phyloP scores from a whole-genome alignment of 768 basidiomycete genomes.

The Tricholoma flavovirens region DNA sequence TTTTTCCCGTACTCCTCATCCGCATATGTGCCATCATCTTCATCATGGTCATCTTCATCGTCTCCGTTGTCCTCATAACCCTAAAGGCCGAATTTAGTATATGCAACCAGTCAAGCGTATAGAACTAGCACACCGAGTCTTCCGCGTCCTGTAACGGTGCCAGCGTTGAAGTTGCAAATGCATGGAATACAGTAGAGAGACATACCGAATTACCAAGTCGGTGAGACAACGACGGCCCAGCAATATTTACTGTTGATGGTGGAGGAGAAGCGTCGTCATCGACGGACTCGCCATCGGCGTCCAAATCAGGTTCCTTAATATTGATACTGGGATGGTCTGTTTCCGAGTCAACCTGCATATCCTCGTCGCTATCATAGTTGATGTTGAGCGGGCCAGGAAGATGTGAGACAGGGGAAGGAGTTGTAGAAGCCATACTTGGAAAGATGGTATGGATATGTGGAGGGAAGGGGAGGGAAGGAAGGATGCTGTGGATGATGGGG shows the following conservation, averaged over 20 bases:
- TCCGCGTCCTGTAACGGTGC: constrained; percentile 38
- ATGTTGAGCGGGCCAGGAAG: constrained; percentile 43
- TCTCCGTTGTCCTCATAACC: constrained; percentile 55
- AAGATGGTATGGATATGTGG: not conserved
- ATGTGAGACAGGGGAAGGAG: constrained; percentile 27
- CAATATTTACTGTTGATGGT: constrained; percentile 30
- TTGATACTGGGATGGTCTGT: constrained; percentile 33
- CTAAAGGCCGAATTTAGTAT: constrained; percentile 23
- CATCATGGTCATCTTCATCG: constrained; percentile 49
- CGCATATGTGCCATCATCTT: constrained; percentile 73
- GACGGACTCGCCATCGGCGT: constrained; percentile 58
- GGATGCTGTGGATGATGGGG: constrained; percentile 30
- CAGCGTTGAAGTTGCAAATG: constrained; percentile 12
- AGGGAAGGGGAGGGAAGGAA: constrained; percentile 19
- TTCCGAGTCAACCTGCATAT: constrained; percentile 72
- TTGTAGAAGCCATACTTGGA: constrained; percentile 21
- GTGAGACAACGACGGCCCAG: constrained; percentile 31
- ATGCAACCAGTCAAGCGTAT: constrained; percentile 14
- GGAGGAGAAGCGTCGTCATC: constrained; percentile 43
- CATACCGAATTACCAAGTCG: constrained; percentile 35
- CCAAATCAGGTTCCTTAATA: constrained; percentile 47
- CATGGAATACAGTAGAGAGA: constrained; percentile 10
- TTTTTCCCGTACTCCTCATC: constrained; percentile 73
- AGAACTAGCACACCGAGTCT: constrained; percentile 48
- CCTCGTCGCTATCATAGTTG: constrained; percentile 55